These are phyloP conservation scores for Zygosaccharomyces gambellarensis DNA, from an alignment of 805 yeast species.

Conservation along the genomic window DNA sequence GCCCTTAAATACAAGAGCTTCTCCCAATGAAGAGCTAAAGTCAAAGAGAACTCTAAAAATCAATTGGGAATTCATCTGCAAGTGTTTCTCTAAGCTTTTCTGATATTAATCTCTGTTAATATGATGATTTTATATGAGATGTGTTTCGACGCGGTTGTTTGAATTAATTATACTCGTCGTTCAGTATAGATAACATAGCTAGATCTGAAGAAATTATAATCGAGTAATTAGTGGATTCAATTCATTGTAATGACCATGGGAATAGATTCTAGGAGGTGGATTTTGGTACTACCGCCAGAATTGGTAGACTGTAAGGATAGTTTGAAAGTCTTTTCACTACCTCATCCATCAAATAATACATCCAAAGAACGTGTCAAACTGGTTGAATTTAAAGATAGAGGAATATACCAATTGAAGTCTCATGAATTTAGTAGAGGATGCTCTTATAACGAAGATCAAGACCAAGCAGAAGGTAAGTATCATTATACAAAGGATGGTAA, in stretches of 20 bases:
- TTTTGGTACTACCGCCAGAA: conserved; percentile 10
- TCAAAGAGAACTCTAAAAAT: too few relatives aligned
- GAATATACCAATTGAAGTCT: conserved; percentile 18
- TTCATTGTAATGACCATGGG: conserved; percentile 4
- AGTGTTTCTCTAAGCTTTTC: neutral
- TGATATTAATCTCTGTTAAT: neutral
- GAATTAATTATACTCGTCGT: neutral
- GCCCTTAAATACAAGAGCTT: too few relatives aligned
- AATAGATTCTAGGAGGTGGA: neutral
- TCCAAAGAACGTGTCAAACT: conserved; percentile 18
- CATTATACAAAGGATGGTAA: conserved; percentile 23
- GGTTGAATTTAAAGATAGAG: conserved; percentile 10
- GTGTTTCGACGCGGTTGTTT: neutral
- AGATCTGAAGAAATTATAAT: neutral
- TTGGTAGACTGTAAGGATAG: neutral
- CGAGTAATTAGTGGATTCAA: neutral
- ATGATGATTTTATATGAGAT: neutral
- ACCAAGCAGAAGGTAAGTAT: conserved; percentile 24
- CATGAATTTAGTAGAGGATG: conserved; percentile 28
- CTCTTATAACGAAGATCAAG: conserved; percentile 17
- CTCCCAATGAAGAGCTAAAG: too few relatives aligned
- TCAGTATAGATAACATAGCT: neutral
- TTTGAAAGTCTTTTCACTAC: conserved; percentile 22
- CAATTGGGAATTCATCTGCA: too few relatives aligned
- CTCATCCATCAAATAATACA: conserved; percentile 27